phyloP scores from a whole-genome alignment of 2,329 filamentous ascomycete species.

The Chaetomium olivaceum region DNA sequence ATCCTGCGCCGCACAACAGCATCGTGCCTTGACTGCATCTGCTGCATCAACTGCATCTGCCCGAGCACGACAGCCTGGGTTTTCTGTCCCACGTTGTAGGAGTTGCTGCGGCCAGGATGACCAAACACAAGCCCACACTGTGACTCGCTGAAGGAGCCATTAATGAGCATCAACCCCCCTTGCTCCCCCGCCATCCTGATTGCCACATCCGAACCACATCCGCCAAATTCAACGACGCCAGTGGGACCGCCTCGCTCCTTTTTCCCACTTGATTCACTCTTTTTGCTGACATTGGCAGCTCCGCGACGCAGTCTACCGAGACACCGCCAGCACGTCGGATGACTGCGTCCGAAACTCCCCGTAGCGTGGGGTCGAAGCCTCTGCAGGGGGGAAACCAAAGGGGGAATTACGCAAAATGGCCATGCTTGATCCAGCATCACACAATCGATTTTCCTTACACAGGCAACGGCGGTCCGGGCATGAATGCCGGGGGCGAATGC shows the following conservation, averaged over 20 bases:
- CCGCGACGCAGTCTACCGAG: neutral
- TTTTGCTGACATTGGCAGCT: neutral
- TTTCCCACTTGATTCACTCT: neutral
- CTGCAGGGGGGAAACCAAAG: neutral
- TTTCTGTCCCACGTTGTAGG: neutral
- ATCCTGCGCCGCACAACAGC: constrained; percentile 1
- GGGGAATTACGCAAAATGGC: neutral
- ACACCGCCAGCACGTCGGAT: neutral
- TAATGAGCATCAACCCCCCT: neutral
- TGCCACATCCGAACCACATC: constrained; percentile 16
- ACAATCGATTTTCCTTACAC: neutral
- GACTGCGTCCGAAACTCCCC: neutral
- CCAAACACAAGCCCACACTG: neutral
- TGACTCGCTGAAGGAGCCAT: constrained; percentile 11
- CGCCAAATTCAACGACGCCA: neutral
- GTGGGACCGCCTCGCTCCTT: no score
- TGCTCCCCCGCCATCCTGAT: constrained; percentile 4
- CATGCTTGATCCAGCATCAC: neutral
- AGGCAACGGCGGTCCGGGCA: neutral
- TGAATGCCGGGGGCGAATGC: no score
- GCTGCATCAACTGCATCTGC: neutral
- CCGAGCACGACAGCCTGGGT: neutral
- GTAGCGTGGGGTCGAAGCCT: neutral
- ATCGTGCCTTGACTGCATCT: neutral
- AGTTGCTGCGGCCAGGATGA: constrained; percentile 11